Conservation (phyloP, 2,329 filamentous ascomycete species). For the Colletotrichum liaoningense region DNA sequence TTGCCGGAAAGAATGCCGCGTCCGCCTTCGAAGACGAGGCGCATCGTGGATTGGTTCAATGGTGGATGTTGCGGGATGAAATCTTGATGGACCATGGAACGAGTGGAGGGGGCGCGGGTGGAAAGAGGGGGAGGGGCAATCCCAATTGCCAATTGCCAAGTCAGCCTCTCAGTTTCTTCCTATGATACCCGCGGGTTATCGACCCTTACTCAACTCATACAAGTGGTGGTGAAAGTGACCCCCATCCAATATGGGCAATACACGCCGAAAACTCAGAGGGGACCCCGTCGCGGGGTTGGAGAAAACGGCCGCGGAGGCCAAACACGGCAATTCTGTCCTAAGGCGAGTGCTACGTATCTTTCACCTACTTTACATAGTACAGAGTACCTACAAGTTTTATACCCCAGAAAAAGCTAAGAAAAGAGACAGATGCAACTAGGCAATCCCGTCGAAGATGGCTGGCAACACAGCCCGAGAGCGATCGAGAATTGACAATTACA, state of each 20-base stretch:
- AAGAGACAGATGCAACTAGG: neutral
- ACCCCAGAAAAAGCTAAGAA: neutral
- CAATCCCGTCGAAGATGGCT: neutral
- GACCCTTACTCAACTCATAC: neutral
- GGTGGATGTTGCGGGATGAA: neutral
- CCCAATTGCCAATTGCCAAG: neutral
- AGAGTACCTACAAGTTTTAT: too few relatives aligned
- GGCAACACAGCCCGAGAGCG: neutral
- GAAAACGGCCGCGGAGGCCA: constrained; percentile 21
- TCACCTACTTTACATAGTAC: too few relatives aligned
- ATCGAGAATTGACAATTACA: neutral
- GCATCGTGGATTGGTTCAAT: constrained; percentile 3
- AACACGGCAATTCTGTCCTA: constrained; percentile 30
- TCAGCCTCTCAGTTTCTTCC: neutral
- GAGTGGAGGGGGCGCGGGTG: constrained; percentile 9
- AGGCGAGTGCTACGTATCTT: neutral
- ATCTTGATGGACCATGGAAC: neutral
- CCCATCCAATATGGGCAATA: constrained; percentile 29
- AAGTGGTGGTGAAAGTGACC: neutral
- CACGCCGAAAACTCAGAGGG: constrained; percentile 10
- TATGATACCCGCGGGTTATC: neutral
- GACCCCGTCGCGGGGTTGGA: neutral
- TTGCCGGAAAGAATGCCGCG: neutral
- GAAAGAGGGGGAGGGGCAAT: constrained; percentile 20
- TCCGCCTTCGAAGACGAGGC: neutral